Evolutionary conservation across 2,329 filamentous ascomycete species (phyloP), one percentile per base, ranked within the genome.

Genomic region (Orbilia brochopaga): DNA sequence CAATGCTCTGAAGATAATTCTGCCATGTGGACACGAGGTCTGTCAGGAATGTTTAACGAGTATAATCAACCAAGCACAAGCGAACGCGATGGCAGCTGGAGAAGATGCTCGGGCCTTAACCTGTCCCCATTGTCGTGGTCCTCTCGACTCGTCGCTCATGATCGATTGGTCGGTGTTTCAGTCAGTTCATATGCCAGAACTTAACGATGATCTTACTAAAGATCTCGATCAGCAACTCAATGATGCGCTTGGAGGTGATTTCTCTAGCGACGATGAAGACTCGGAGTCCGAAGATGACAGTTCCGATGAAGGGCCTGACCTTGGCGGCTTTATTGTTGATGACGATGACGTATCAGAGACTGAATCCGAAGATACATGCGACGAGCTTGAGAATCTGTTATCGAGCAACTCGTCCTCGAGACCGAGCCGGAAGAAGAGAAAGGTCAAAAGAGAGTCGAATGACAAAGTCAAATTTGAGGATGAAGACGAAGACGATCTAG

Each of bases 1-100:
- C 44, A 21, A 59, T 13, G 44, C 35, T 24, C 48, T 59, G 19
- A 40, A 51, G n/a, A 56, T 96, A 74, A 88, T 92, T 78, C 83
- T 91, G 57, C 91, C 91, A 0, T 96, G 92, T 77, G 92, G 92
- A 1, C 92, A 96, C 77, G 86, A 88, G 69, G 87, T 87, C 23
- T 96, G 92, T 79, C 81, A 84, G 0, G 88, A 92, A 73, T 96
- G 92, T 77, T 87, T 94, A 72, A 83, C 86, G 4, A 86, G 84
- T 61, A 83, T 95, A 52, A 83, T 83, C 0, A 90, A 91, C 73
- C 86, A 80, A 48, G 79, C 87, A 2, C 80, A 83, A 1, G 81
- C 83, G 60, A 82, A 81, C 15, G 82, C 82, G 70, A 80, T 89
- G 46, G 84, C 81, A 27, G 82, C 86, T 65, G 89, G 87, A 3